These are phyloP conservation scores for Trametes cingulata DNA, from an alignment of 768 basidiomycete species.

Conservation along the genomic window DNA sequence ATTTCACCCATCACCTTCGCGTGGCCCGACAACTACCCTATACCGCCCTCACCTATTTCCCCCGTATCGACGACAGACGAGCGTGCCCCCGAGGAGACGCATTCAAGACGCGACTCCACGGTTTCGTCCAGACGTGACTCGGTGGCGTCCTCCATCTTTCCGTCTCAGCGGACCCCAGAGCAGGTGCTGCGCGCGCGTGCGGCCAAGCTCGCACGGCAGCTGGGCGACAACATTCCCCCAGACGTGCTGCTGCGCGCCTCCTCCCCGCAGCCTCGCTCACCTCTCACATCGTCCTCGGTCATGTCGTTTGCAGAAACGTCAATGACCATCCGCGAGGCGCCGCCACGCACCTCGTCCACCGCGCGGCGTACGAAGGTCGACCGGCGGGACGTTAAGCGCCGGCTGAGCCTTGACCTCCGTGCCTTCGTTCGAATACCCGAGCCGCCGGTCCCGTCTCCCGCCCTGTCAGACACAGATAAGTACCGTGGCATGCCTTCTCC, in stretches of 20 bases:
- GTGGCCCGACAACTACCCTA: constrained; percentile 8
- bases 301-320: constrained; percentile 9
- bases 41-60: constrained; percentile 13
- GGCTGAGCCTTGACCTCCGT: constrained; percentile 8
- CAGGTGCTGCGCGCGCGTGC: constrained; percentile 35
- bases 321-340: constrained; percentile 1
- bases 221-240: constrained; percentile 41
- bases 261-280: constrained; percentile 15
- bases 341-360: neutral
- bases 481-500: neutral
- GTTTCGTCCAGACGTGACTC: constrained; percentile 13
- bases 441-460: neutral
- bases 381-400: neutral
- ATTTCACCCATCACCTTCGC: constrained; percentile 23
- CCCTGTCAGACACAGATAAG: neutral
- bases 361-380: neutral
- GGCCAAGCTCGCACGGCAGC: constrained; percentile 39
- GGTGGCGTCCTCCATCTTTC: constrained; percentile 17
- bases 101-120: neutral
- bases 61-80: neutral
- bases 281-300: constrained; percentile 4
- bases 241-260: constrained; percentile 34
- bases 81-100: neutral
- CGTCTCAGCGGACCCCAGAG: constrained; percentile 22
- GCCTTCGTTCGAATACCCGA: constrained; percentile 2